Conservation (phyloP, 352 stramenopile genomes). For the Hyaloperonospora brassicae region DNA sequence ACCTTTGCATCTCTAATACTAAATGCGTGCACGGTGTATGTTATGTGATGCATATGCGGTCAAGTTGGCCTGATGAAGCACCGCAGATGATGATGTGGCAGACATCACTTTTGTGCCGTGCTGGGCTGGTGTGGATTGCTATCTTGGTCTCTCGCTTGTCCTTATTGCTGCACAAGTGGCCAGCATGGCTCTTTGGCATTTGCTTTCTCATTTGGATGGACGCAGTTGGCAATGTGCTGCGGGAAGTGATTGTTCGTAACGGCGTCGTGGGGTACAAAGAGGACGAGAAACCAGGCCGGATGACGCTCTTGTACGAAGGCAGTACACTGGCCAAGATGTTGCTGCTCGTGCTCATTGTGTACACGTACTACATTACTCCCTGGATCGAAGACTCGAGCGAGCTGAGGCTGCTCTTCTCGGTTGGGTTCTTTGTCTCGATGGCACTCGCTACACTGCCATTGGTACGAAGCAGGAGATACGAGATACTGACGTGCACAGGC, state of each 20-base stretch:
- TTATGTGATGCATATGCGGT: not conserved
- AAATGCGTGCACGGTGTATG: not conserved
- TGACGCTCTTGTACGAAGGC: constrained; percentile 62
- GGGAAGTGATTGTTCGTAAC: constrained; percentile 59
- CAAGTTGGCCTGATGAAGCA: constrained; percentile 63
- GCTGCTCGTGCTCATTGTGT: constrained; percentile 60
- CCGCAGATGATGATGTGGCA: constrained; percentile 66
- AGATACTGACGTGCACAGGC: not conserved
- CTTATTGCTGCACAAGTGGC: constrained; percentile 55
- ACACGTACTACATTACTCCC: constrained; percentile 61
- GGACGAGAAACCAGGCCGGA: constrained; percentile 45
- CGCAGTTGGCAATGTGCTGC: constrained; percentile 47
- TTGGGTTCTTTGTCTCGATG: constrained; percentile 64
- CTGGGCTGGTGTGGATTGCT: constrained; percentile 59
- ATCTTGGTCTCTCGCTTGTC: constrained; percentile 52
- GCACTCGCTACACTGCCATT: constrained; percentile 47
- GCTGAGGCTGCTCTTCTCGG: constrained; percentile 47
- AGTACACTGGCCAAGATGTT: constrained; percentile 61
- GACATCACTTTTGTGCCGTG: constrained; percentile 55
- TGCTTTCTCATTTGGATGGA: constrained; percentile 77
- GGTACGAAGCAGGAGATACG: constrained; percentile 17
- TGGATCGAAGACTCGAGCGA: constrained; percentile 45
- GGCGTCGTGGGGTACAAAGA: constrained; percentile 54
- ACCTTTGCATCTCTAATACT: not conserved
- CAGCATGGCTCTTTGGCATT: constrained; percentile 57